Evolutionary conservation across 805 yeast genomes (phyloP), one percentile per base, ranked within the genome.

Genomic region (Sungouiozyma intestinalis): DNA sequence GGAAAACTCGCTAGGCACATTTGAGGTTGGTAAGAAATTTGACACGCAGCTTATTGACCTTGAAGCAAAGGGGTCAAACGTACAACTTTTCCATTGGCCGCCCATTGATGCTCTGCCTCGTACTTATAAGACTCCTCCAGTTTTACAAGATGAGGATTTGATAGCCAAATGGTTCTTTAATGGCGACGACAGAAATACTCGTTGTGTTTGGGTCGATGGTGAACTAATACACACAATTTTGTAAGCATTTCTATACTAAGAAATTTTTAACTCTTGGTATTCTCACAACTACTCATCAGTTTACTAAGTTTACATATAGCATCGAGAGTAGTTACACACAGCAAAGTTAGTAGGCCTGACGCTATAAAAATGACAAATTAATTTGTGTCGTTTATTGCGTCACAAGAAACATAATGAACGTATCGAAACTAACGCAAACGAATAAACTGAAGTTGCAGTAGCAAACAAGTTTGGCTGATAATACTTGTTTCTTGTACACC

Each of bases 141-240:
- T 19, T 15, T 44, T 50, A 15, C 40, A 41, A 9, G 32, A 36
- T 17, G 66, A 66, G 21, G 76, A 81, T 54, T 54, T 85, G 41
- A 59, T 87, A 3, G 84, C 84, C 46, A 87, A 86, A 60, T 92
- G 98, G 98, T 66, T 90, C 7, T 92, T 86, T 60, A 74, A 77
- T 45, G 97, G 97, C 16, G 98, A 92, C 63, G 97, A 92, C 60
- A 73, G 97, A 55, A 92, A 92, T 58, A 78, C 90, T 29, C 55
- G 65, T 4, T 69, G 69, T 41, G 96, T 90, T 14, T 92, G 85
- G 83, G 88, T 88, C 34, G 76, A 79, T 54, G 97, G 97, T 11
- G 29, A 24, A 11, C 29, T 24, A 24, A 24, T 24, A 24, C 29
- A 24, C 29, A 24, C 29, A 6, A 24, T 24, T 24, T 24, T 24